Evolutionary conservation across 2,329 filamentous ascomycete genomes (phyloP), one percentile per base, ranked within the genome.

Genomic region (Calonectria naviculata): DNA sequence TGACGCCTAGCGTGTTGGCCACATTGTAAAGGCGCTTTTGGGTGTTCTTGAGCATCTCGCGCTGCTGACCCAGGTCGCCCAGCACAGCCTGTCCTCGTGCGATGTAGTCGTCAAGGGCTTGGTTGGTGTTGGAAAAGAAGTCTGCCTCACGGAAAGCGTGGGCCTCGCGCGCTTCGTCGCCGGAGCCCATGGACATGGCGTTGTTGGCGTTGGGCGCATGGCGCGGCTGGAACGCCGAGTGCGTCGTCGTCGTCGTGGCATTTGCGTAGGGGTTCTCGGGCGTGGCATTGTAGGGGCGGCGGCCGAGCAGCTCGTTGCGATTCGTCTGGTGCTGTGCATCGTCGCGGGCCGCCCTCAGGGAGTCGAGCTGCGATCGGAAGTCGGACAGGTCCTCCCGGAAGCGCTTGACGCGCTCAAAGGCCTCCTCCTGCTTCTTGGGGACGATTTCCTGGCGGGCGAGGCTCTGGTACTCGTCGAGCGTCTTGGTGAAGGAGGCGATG

Each of bases 241-340:
- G 74, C 41, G 80, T 80, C 17, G 74, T 71, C 10, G 74, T 71
- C 19, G 78, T 74, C 46, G 81, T 82, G 5, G 84, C 82, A 74
- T 93, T 91, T 19, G 94, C 91, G 81, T 98, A 98, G 0, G 97
- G 97, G 79, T 98, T 98, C 83, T 98, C 97, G 1, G 97, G 96
- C 2, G 91, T 93, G n/a, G 92, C 90, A 65, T 84, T 83, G 79
- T 97, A 96, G 1, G 95, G 94, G 56, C 97, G 89, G 63, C 97
- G 89, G 29, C 95, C 96, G 0, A 98, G 89, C 29, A 99, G 89
- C 83, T 98, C 97, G 73, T 89, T 89, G 60, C 95, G 90, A 80
- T 95, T 94, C 67, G 85, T 83, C 62, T 85, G 84, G 76, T 93
- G 89, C 64, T 90, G 88, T 38, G 90, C 88, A 42, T 97, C 94